A percentile compares a stretch with the other conserved stretches of the same genome.
phyloP scores from a whole-genome alignment of 176 grass and related monocot species.

The Cocos nucifera region DNA sequence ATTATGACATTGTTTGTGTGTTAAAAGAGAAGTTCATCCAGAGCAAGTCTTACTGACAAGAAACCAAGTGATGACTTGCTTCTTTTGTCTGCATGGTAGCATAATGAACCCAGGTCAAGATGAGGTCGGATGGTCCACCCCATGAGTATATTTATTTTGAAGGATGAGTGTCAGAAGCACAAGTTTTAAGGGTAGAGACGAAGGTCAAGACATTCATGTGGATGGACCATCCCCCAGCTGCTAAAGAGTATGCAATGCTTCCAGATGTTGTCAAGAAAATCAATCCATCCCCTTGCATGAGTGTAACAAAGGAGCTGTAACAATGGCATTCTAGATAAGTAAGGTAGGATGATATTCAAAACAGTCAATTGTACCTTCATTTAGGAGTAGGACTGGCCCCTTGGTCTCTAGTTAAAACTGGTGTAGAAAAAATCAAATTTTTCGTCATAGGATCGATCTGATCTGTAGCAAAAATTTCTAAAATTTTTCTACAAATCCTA shows the following conservation, averaged over 20 bases:
- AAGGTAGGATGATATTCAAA: constrained; percentile 93
- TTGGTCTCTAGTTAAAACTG: constrained; percentile 45
- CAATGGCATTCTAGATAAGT: constrained; percentile 90
- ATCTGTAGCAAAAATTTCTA: too few species aligned
- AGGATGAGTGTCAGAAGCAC: neutral
- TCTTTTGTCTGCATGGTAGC: too few species aligned
- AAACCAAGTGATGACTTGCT: too few species aligned
- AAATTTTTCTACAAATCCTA: too few species aligned
- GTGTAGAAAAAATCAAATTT: too few species aligned
- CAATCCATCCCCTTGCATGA: constrained; percentile 87
- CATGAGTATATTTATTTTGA: too few species aligned
- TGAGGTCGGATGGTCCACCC: neutral
- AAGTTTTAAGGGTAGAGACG: constrained; percentile 1
- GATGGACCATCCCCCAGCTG: constrained; percentile 98
- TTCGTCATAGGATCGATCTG: too few species aligned
- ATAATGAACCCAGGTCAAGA: neutral
- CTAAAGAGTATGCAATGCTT: constrained; percentile 86
- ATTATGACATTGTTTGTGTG: too few species aligned
- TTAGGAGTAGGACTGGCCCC: constrained; percentile 78
- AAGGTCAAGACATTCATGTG: constrained; percentile 44
- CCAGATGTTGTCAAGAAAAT: constrained; percentile 95
- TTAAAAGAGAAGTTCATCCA: too few species aligned
- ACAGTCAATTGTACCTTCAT: constrained; percentile 81
- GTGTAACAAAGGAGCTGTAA: constrained; percentile 88
- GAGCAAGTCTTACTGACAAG: too few species aligned